Base-by-base conservation (phyloP, 768 basidiomycete species). In the Amanita rimosa region DNA sequence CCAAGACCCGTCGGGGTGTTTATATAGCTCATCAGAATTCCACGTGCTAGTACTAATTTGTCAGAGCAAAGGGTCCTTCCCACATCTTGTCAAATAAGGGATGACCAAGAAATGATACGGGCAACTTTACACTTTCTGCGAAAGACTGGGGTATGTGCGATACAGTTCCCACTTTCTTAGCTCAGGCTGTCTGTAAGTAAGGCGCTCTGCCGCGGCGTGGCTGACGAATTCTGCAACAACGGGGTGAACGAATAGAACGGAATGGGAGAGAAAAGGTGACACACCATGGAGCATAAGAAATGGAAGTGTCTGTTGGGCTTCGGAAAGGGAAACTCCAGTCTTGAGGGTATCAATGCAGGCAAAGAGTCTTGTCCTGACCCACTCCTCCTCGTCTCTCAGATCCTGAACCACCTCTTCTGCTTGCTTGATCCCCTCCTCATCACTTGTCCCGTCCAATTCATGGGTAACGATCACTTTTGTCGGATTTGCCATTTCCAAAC, bases 211-310 rank as follows among this genome's bases (percentile, higher is more conserved):
- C 35, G 59, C 49, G 38, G 63, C 64, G 62, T 41, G 22, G 34
- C 44, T 11, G 19, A 26, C 8, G 7, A 52, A 44, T 11, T 21
- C 49, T 55, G 10, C 47, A 40, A 21, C 19, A n/a, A n/a, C n/a
- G n/a, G n/a, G n/a, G n/a, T n/a, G n/a, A n/a, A n/a, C n/a, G n/a
- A n/a, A n/a, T n/a, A n/a, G n/a, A n/a, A n/a, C n/a, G n/a, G n/a
- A n/a, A n/a, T n/a, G n/a, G n/a, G n/a, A n/a, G n/a, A n/a, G n/a
- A n/a, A n/a, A n/a, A n/a, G n/a, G 6, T 31, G 16, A 51, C 64
- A 46, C 45, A 70, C 73, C 72, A 46, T 73, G 73, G 4, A 74
- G 49, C 13, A 64, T 63, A 42, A 73, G 58, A 49, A 71, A 73
- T 34, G 56, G 55, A 0, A 66, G 58, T n/a, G 64, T 64, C 11